phyloP scores from a whole-genome alignment of 108 stramenopile genomes.

The Skeletonema costatum region DNA sequence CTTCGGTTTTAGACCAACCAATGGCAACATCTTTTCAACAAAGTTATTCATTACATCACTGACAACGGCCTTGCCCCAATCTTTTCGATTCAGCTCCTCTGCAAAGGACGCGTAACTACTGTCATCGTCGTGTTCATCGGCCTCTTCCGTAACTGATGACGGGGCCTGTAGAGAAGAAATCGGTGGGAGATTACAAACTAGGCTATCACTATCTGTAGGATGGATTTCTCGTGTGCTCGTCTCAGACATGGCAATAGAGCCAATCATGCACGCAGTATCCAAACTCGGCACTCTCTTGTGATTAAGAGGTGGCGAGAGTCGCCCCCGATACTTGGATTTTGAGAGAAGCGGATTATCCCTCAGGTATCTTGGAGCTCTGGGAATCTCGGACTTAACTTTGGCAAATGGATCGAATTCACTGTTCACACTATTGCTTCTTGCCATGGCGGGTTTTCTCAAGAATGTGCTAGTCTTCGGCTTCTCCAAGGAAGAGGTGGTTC shows the following conservation, averaged over 20 bases:
- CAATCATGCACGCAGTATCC: constrained; percentile 23
- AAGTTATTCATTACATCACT: constrained; percentile 13
- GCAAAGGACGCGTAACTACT: constrained; percentile 19
- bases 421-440: neutral
- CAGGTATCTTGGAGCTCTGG: constrained; percentile 1
- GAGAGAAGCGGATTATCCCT: constrained; percentile 5
- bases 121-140: constrained; percentile 3
- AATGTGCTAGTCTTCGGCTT: neutral
- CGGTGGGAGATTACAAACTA: constrained; percentile 4
- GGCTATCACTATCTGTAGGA: neutral
- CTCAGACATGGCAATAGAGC: constrained; percentile 16
- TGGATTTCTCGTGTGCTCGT: neutral
- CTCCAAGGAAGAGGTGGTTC: neutral
- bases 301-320: neutral
- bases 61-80: constrained; percentile 10
- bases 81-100: constrained; percentile 19
- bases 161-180: neutral
- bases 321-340: neutral
- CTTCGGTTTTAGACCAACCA: constrained; percentile 1
- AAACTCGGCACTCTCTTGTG: neutral
- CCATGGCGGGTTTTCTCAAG: neutral
- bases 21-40: neutral
- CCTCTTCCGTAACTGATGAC: constrained; percentile 5
- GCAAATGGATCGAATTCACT: constrained; percentile 4
- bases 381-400: neutral